These are phyloP conservation scores for Biscogniauxia sp. DNA, from an alignment of 2,329 filamentous ascomycete species.

Conservation along the genomic window DNA sequence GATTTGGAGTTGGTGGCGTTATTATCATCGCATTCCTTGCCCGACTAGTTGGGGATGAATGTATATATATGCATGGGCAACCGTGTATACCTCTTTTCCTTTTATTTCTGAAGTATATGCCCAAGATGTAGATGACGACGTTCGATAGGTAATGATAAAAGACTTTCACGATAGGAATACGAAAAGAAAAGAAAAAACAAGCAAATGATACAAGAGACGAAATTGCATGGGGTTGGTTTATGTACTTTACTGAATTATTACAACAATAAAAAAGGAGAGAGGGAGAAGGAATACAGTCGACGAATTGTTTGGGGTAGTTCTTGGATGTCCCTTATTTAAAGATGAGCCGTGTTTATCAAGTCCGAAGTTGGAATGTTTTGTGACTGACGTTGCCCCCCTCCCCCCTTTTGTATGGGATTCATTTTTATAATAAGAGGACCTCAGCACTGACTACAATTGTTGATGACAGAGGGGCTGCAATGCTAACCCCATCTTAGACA, in stretches of 20 bases:
- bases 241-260: neutral
- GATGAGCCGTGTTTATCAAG: neutral
- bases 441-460: too few species aligned
- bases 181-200: too few species aligned
- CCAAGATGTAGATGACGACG: neutral
- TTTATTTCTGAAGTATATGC: neutral
- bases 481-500: too few species aligned
- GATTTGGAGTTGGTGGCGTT: slow-evolving; percentile 3
- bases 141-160: neutral
- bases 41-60: neutral
- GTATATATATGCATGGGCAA: neutral
- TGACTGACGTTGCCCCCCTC: neutral
- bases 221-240: neutral
- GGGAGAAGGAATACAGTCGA: neutral
- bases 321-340: neutral
- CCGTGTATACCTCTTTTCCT: neutral
- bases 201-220: neutral
- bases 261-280: too few species aligned
- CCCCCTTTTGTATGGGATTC: neutral
- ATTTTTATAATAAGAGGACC: too few species aligned
- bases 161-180: neutral
- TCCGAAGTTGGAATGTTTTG: neutral
- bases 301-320: neutral
- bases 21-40: neutral
- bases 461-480: too few species aligned